A percentile compares a stretch with the other conserved stretches of the same genome.
Conservation (phyloP, 257 asterid species). For the Echites panduratus region DNA sequence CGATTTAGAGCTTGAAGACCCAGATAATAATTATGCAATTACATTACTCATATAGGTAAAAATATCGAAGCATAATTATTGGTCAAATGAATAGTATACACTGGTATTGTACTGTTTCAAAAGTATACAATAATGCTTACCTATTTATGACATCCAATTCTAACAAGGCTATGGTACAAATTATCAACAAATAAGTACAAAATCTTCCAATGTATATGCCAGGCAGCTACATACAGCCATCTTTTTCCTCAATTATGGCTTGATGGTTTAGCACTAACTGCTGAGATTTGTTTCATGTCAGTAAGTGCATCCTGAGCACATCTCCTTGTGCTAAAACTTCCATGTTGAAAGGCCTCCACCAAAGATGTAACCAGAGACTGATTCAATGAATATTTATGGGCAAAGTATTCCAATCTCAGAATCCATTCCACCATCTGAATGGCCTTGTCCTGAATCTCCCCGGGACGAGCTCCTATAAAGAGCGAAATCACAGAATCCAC, state of each 20-base stretch:
- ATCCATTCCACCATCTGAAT: conserved; percentile 23
- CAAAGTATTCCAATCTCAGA: conserved; percentile 17
- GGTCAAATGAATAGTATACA: no score
- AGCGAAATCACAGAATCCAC: conserved; percentile 13
- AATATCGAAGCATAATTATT: no score
- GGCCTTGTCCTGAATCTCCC: conserved; percentile 25
- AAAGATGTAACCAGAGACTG: conserved; percentile 17
- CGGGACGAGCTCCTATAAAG: conserved; percentile 20
- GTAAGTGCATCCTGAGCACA: conserved; percentile 28
- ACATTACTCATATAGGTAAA: no score
- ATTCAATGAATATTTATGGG: conserved; percentile 11
- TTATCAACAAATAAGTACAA: neutral
- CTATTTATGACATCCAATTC: no score
- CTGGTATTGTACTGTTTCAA: no score
- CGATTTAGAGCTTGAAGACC: no score
- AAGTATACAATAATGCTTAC: no score
- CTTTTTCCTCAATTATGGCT: conserved; percentile 9
- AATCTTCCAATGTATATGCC: neutral
- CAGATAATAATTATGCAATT: no score
- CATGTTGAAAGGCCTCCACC: conserved; percentile 28
- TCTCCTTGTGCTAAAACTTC: conserved; percentile 17
- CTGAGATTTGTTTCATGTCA: conserved; percentile 24
- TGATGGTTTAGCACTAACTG: conserved; percentile 10
- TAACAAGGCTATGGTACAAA: neutral
- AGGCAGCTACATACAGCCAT: neutral